Evolutionary conservation across 202 grass and related monocot genomes (phyloP), one percentile per base, ranked within the genome.

Genomic region (Zizania palustris): DNA sequence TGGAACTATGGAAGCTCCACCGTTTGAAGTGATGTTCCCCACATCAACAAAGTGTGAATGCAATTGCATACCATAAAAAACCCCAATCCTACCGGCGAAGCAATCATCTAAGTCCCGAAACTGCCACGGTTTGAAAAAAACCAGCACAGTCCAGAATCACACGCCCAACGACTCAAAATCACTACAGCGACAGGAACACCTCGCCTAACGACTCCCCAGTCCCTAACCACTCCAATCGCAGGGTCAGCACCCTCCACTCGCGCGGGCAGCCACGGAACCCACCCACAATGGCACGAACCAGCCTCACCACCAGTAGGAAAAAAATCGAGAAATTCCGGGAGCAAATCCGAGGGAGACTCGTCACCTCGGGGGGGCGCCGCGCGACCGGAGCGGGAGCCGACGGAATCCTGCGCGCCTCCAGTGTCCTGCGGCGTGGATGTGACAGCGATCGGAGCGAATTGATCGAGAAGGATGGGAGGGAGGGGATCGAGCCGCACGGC

Each of bases 161-260:
- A 22, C 21, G 56, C n/a, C n/a, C n/a, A n/a, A n/a, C n/a, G n/a
- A n/a, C n/a, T n/a, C n/a, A n/a, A n/a, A n/a, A n/a, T n/a, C n/a
- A n/a, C n/a, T n/a, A n/a, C n/a, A 59, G 28, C 28, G 10, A 59
- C 56, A 59, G 56, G 38, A 8, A 63, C 59, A 62, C 16, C 5
- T 7, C 59, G 36, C 61, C 61, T 35, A 6, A 43, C n/a, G 39
- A 38, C 42, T 45, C 42, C 18, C 65, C 19, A 45, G 18, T 13
- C 12, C 65, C 65, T 18, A 53, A 81, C 49, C 58, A 46, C 78
- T 40, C 58, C 13, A 54, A 80, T 51, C n/a, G n/a, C n/a, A n/a
- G n/a, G n/a, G n/a, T n/a, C n/a, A n/a, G n/a, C 77, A 33, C 64
- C 21, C 28, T 20, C 19, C 37, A 7, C 12, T 15, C 33, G 42